Base-by-base conservation (phyloP, 2,329 filamentous ascomycete species). In the Dactylellina leptospora region DNA sequence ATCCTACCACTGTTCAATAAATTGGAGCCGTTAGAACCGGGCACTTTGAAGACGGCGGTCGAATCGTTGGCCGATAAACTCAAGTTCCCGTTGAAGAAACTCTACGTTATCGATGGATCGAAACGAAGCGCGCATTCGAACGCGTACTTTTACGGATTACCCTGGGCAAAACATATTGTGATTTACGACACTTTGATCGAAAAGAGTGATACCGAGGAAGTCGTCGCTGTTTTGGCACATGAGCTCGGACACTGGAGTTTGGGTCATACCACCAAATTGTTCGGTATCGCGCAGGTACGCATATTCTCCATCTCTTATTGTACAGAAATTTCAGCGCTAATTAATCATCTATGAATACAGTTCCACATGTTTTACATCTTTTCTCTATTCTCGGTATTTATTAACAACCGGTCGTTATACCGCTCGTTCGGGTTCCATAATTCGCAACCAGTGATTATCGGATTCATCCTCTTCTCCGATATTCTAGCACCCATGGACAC, bases 81-180 rank as follows among this genome's bases (percentile, higher is more conserved):
- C 75, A 87, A 93, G 74, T 99, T 99, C 81, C 95, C 95, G 1
- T 88, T 99, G 27, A 88, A 90, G 74, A 92, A 97, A 79, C 85
- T 99, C 45, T 92, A 96, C 78, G 93, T 97, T 78, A 99, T 99
- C 78, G 91, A 96, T 79, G 92, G 91, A 53, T 93, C 90, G 82
- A 93, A 93, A 83, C 86, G 91, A 76, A 92, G 89, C 78, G 90
- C 90, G 22, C 91, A 96, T 82, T 92, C 89, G 82, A 96, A 96
- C 78, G 91, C 91, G 18, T 96, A 96, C 82, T 99, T 99, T 83
- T 97, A 96, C 77, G 95, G 95, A 72, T 86, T 99, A 62, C 95
- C 95, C 42, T 99, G 93, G 93, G 97, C 97, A 86, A 97, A 97
- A 86, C 96, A 97, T 83, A 99, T 99, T 83, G 95, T 99, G 78